These are phyloP conservation scores for Neocatenulostroma microsporum DNA, from an alignment of 2,329 filamentous ascomycete species.

Conservation along the genomic window DNA sequence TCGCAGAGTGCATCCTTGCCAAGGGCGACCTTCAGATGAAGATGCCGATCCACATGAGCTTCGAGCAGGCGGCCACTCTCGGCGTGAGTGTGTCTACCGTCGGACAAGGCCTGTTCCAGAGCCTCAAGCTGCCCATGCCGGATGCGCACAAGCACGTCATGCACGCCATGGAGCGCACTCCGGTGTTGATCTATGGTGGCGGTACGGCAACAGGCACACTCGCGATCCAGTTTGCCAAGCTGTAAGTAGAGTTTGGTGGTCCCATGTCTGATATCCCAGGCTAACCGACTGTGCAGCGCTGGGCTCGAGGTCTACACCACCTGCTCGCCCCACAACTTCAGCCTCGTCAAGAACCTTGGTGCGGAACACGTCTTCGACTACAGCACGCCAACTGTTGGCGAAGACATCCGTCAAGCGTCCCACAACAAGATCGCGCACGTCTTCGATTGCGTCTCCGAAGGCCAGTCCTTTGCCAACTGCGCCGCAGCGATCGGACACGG, in stretches of 20 bases:
- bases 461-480: slow-evolving; percentile 9
- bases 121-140: slow-evolving; percentile 38
- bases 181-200: slow-evolving; percentile 43
- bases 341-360: slow-evolving; percentile 36
- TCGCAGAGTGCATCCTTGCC: slow-evolving; percentile 44
- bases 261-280: not conserved
- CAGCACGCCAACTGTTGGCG: slow-evolving; percentile 22
- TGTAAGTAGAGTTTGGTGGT: slow-evolving; percentile 22
- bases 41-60: slow-evolving; percentile 39
- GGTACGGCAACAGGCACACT: slow-evolving; percentile 42
- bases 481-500: slow-evolving; percentile 10
- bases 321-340: slow-evolving; percentile 40
- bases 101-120: slow-evolving; percentile 36
- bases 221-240: slow-evolving; percentile 41
- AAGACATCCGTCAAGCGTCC: slow-evolving; percentile 37
- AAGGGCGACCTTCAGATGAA: slow-evolving; percentile 41
- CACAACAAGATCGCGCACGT: slow-evolving; percentile 33
- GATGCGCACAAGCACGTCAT: slow-evolving; percentile 23
- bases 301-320: slow-evolving; percentile 36
- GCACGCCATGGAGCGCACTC: slow-evolving; percentile 27
- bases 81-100: slow-evolving; percentile 44
- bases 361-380: slow-evolving; percentile 43
- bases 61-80: slow-evolving; percentile 44
- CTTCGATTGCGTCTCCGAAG: slow-evolving; percentile 30
- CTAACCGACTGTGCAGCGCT: not conserved